Evolutionary conservation across 2,329 filamentous ascomycete genomes (phyloP).

Genomic region (Cladophialophora immunda): DNA sequence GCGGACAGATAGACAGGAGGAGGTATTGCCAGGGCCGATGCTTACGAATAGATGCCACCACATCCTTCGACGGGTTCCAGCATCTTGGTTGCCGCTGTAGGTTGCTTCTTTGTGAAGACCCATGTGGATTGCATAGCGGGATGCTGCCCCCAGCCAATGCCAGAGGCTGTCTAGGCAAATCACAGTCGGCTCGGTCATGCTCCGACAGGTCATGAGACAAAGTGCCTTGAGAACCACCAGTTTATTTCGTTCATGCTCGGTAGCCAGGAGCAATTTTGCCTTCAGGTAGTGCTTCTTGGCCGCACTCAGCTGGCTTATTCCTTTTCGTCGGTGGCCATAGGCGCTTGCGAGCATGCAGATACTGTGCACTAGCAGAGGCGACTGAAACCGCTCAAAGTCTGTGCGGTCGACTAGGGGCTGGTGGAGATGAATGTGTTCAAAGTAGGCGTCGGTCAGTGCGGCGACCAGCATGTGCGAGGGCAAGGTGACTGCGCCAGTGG

Average conservation of each 20-base stretch:
- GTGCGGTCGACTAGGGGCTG: constrained; percentile 24
- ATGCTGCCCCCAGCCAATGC: constrained; percentile 26
- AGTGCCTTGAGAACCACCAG: constrained; percentile 25
- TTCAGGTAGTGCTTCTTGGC: constrained; percentile 29
- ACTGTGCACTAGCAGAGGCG: constrained; percentile 25
- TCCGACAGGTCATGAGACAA: constrained; percentile 28
- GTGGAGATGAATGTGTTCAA: constrained; percentile 28
- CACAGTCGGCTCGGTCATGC: constrained; percentile 15
- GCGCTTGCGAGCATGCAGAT: constrained; percentile 27
- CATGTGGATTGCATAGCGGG: constrained; percentile 29
- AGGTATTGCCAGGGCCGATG: neutral
- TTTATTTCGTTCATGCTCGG: constrained; percentile 29
- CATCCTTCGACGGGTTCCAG: constrained; percentile 28
- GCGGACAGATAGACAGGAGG: constrained; percentile 14
- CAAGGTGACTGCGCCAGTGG: constrained; percentile 17
- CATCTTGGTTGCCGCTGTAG: constrained; percentile 24
- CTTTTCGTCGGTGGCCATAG: constrained; percentile 27
- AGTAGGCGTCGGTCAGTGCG: constrained; percentile 25
- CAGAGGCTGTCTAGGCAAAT: constrained; percentile 26
- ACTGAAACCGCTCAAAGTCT: constrained; percentile 23
- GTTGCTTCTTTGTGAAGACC: constrained; percentile 30
- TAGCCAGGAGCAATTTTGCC: constrained; percentile 24
- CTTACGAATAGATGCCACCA: constrained; percentile 33
- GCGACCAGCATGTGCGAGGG: constrained; percentile 25
- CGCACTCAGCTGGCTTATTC: constrained; percentile 26